Conservation (phyloP, 306 rosid species). For the Carpinus fangiana region DNA sequence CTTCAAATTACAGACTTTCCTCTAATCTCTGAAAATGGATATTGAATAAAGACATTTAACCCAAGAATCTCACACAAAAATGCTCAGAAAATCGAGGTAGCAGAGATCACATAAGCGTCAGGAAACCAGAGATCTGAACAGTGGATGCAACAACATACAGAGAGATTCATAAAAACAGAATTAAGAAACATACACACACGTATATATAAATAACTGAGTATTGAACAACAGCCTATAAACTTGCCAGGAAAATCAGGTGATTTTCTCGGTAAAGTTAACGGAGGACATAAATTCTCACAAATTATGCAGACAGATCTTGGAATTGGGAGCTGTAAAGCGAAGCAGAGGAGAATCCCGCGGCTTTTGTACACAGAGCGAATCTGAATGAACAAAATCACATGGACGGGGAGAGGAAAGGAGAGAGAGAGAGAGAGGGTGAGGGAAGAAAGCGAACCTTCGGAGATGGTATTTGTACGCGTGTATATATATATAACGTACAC, state of each 20-base stretch:
- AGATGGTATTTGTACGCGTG: background rate
- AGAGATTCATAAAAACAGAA: background rate
- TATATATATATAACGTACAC: background rate
- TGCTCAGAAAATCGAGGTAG: background rate
- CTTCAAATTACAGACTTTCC: conserved; percentile 5
- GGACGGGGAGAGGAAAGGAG: background rate
- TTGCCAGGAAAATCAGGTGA: conserved; percentile 1
- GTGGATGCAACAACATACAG: background rate
- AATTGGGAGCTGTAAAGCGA: conserved; percentile 15
- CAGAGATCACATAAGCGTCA: conserved; percentile 16
- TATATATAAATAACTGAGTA: background rate
- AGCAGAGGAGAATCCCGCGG: conserved; percentile 14
- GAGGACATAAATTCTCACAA: background rate
- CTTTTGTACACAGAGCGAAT: conserved; percentile 7
- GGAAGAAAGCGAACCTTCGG: conserved; percentile 34
- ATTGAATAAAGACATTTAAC: background rate
- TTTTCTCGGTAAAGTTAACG: background rate
- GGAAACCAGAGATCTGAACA: conserved; percentile 29
- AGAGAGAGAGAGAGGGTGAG: conserved; percentile 23
- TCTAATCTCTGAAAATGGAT: background rate
- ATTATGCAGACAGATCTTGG: conserved; percentile 21
- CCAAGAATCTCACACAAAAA: background rate
- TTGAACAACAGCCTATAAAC: background rate
- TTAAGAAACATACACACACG: background rate
- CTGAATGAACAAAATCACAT: conserved; percentile 14